These are phyloP conservation scores for Vinca major DNA, from an alignment of 305 asterid species.

Conservation along the genomic window DNA sequence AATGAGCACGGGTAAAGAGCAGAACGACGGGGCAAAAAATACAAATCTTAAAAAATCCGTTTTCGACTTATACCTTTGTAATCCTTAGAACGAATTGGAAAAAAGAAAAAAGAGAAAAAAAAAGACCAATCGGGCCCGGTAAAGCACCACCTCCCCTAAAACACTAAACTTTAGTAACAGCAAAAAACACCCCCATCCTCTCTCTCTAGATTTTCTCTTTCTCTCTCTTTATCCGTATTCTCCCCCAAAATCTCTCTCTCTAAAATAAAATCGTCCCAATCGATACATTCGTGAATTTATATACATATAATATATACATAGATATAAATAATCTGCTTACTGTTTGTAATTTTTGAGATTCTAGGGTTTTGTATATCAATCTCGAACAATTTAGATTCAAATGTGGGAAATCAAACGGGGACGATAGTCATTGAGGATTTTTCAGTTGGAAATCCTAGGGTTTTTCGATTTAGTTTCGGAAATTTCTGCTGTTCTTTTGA, in stretches of 20 bases:
- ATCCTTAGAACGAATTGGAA: no score
- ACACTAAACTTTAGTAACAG: not conserved
- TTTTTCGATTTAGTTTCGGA: not conserved
- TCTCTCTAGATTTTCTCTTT: constrained; percentile 27
- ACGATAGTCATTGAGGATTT: constrained; percentile 21
- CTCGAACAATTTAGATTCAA: constrained; percentile 21
- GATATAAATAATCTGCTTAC: no score
- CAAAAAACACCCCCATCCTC: not conserved
- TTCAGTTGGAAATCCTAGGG: constrained; percentile 8
- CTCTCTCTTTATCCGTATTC: constrained; percentile 16
- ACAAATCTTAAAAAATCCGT: no score
- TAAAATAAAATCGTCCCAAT: constrained; percentile 16
- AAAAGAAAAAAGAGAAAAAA: no score
- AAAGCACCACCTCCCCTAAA: no score
- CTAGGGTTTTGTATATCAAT: constrained; percentile 23
- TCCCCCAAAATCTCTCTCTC: constrained; percentile 8
- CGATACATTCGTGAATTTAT: constrained; percentile 12
- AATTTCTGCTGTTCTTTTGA: not conserved
- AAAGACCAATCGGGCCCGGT: no score
- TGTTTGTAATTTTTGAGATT: constrained; percentile 1
- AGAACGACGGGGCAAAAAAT: no score
- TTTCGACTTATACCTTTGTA: no score
- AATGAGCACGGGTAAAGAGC: no score
- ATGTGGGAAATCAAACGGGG: constrained; percentile 14
- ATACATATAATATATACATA: not conserved